A percentile compares a stretch with the other conserved stretches of the same genome.
Evolutionary conservation across 768 basidiomycete species (phyloP).

Genomic region (Agaricus subrufescens): DNA sequence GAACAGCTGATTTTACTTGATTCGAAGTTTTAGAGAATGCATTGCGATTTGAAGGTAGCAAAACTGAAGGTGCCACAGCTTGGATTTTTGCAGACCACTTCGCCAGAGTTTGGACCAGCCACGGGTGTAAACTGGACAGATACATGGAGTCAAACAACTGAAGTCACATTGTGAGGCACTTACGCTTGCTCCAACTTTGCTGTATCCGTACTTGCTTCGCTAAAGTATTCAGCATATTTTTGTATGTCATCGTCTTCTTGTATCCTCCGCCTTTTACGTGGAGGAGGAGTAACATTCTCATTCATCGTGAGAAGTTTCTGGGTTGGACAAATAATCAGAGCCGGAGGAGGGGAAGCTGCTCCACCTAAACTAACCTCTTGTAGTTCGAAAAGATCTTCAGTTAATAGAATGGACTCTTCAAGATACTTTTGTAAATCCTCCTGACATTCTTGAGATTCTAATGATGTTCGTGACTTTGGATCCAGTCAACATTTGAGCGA

Average conservation of each 20-base stretch:
- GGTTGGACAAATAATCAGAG: background rate
- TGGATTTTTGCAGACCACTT: constrained; percentile 98
- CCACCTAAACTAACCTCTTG: constrained; percentile 48
- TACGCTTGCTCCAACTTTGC: constrained; percentile 51
- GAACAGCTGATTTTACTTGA: constrained; percentile 58
- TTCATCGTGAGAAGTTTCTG: constrained; percentile 45
- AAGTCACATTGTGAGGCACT: constrained; percentile 16
- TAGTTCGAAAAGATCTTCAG: constrained; percentile 62
- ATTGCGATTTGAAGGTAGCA: constrained; percentile 66
- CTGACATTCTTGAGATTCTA: constrained; percentile 34
- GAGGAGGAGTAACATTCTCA: constrained; percentile 42
- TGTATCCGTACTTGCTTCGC: constrained; percentile 36
- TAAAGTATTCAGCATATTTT: constrained; percentile 32
- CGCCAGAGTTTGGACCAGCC: constrained; percentile 69
- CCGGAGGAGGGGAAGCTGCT: background rate
- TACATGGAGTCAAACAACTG: constrained; percentile 1
- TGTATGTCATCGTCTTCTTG: constrained; percentile 24
- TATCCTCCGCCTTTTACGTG: constrained; percentile 53
- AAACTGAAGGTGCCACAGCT: constrained; percentile 78
- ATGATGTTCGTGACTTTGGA: constrained; percentile 31
- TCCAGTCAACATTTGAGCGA: constrained; percentile 8
- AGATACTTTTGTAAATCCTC: constrained; percentile 49
- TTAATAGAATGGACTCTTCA: constrained; percentile 53
- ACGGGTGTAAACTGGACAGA: constrained; percentile 51
- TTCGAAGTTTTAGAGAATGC: constrained; percentile 59